Evolutionary conservation across 352 stramenopile species (phyloP), one percentile per base, ranked within the genome.

Genomic region (Phytophthora nicotianae): DNA sequence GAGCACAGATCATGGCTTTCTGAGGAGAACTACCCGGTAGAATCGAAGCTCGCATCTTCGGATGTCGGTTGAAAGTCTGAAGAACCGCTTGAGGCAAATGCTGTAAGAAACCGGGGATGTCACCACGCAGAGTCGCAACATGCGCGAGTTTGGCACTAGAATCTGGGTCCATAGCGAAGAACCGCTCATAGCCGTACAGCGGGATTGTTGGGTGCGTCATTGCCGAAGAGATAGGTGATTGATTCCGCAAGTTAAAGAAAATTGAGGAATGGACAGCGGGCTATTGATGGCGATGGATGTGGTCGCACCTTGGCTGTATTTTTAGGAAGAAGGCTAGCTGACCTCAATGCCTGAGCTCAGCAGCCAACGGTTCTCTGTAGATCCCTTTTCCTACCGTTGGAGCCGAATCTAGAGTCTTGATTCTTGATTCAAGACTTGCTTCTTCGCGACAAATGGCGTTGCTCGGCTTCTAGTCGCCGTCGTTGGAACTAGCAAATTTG

Each of bases 161-260:
- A 23, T 21, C 32, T 13, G 73, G 68, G 17, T 83, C 58, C 80
- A 89, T 89, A 14, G 80, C 73, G 53, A 83, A 87, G 68, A 89
- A 89, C 38, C 80, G 75, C 67, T 89, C 80, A 42, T 89, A 89
- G 47, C 80, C 77, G 32, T 84, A 77, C 4, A 89, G 71, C n/a
- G 68, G 66, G 43, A 87, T 79, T 37, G 77, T 83, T 2, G 60
- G 58, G 41, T 72, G 58, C 8, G 61, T 50, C 72, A 75, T 75
- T 47, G 4, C 32, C 40, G 19, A 8, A 13, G 23, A 40, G 33
- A 40, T 29, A n/a, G 2, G n/a, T 32, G 23, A n/a, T 35, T 23
- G 50, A n/a, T 57, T 32, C n/a, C 5, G 20, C 17, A 38, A 46
- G 10, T 29, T 8, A 23, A 35, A 23, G 21, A 35, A 50, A 70